These are phyloP conservation scores for Cladophialophora carrionii DNA, from an alignment of 2,329 filamentous ascomycete genomes.

Conservation along the genomic window DNA sequence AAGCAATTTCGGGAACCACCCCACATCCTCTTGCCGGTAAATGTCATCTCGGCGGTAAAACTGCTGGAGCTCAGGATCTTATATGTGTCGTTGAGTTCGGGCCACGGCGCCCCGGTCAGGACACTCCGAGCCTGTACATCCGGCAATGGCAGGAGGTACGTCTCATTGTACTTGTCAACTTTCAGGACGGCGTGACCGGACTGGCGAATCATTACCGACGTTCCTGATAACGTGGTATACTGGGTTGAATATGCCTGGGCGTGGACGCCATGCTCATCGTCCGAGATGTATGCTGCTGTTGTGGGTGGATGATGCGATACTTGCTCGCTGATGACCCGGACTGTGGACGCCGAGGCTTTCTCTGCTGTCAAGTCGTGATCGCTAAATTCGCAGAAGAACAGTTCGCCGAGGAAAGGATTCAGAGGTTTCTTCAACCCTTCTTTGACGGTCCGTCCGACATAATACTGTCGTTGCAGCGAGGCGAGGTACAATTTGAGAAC, in stretches of 20 bases:
- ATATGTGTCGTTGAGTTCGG: conserved; percentile 37
- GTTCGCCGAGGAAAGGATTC: conserved; percentile 38
- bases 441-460: conserved; percentile 45
- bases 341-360: conserved; percentile 29
- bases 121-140: conserved; percentile 35
- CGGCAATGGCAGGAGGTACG: conserved; percentile 36
- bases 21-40: conserved; percentile 34
- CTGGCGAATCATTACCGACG: conserved; percentile 33
- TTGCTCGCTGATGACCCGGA: conserved; percentile 36
- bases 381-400: conserved; percentile 37
- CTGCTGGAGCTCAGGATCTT: conserved; percentile 34
- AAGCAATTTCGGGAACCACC: conserved; percentile 34
- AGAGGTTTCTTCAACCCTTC: conserved; percentile 38
- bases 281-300: conserved; percentile 37
- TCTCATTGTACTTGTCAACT: conserved; percentile 37
- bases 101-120: conserved; percentile 55
- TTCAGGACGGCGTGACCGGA: conserved; percentile 35
- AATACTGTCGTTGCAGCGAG: conserved; percentile 80
- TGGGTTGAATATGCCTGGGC: conserved; percentile 36
- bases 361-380: conserved; percentile 31
- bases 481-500: conserved; percentile 95
- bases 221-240: conserved; percentile 31
- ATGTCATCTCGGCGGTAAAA: conserved; percentile 35
- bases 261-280: conserved; percentile 34
- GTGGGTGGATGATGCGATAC: conserved; percentile 39